Base-by-base conservation (phyloP, 2,329 filamentous ascomycete species). In the Monosporascus sp. region DNA sequence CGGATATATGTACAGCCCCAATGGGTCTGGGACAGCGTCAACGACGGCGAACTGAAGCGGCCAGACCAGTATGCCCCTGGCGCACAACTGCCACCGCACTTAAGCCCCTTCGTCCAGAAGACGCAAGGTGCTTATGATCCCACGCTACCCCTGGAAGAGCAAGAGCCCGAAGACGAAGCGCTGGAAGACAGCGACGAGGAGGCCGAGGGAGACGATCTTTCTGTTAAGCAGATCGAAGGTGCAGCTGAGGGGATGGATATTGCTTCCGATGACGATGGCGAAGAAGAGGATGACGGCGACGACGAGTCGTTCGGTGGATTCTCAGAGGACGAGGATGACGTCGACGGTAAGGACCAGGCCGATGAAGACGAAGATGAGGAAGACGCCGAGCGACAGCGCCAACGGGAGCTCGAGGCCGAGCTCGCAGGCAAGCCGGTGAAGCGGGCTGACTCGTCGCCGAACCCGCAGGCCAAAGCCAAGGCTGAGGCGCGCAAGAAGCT, bases 21-120 rank as follows among this genome's bases (percentile, higher is more conserved):
- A 70, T 99, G 95, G 93, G 85, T 99, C 4, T 99, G 94, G 94
- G 94, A 99, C 68, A 93, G 89, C 65, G 77, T 96, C 69, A 99
- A 99, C 69, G 89, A 94, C 46, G 90, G 91, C 58, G 91, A 93
- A 71, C 76, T 99, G 52, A 86, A 97, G 69, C 82, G 88, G 60
- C 84, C 92, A 35, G 91, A 97, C 67, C 74, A 92, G 37, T 99
- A 99, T 66, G 89, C 87, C 0, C 94, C 94, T 2, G 94, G 94
- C 18, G 88, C 92, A 18, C 86, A 90, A 61, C 78, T 99, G 35
- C 94, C 94, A 22, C 94, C 94, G 14, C 94, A 99, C 78, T 73
- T 99, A 63, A 97, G 92, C 71, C 94, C 94, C 26, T 99, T 96
- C 80, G 91, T 97, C 59, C 93, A 92, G 79, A 80, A 84, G 57